These are phyloP conservation scores for Mallotus japonicus DNA, from an alignment of 441 rosid genomes.

Conservation along the genomic window DNA sequence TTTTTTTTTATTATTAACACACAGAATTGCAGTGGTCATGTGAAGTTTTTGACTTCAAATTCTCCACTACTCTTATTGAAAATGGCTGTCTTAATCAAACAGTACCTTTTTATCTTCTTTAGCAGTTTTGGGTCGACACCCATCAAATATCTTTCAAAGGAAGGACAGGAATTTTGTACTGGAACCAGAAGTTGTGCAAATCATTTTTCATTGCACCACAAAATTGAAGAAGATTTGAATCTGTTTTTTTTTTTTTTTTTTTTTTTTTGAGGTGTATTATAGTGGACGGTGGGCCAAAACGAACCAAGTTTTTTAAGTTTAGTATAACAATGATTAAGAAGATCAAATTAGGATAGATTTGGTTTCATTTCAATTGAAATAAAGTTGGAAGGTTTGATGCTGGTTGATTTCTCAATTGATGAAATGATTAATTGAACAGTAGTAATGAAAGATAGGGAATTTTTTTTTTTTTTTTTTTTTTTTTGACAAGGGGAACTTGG, in stretches of 20 bases:
- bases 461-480: too few species aligned
- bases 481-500: too few species aligned
- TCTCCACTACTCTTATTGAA: slow-evolving; percentile 5
- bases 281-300: neutral
- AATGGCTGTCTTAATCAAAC: slow-evolving; percentile 16
- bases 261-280: neutral
- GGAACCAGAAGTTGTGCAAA: neutral
- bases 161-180: neutral
- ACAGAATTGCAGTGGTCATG: neutral
- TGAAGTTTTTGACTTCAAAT: slow-evolving; percentile 4
- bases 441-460: too few species aligned
- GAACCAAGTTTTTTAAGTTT: neutral
- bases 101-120: neutral
- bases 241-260: too few species aligned
- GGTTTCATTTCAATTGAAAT: neutral
- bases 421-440: too few species aligned
- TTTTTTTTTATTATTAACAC: neutral
- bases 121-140: neutral
- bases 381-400: neutral
- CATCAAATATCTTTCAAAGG: neutral
- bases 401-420: neutral
- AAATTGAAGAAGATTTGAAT: neutral
- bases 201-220: too few species aligned
- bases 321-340: neutral
- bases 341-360: neutral